Evolutionary conservation across 192 early-diverging fungal species (phyloP).

Genomic region (Linnemannia zychae): DNA sequence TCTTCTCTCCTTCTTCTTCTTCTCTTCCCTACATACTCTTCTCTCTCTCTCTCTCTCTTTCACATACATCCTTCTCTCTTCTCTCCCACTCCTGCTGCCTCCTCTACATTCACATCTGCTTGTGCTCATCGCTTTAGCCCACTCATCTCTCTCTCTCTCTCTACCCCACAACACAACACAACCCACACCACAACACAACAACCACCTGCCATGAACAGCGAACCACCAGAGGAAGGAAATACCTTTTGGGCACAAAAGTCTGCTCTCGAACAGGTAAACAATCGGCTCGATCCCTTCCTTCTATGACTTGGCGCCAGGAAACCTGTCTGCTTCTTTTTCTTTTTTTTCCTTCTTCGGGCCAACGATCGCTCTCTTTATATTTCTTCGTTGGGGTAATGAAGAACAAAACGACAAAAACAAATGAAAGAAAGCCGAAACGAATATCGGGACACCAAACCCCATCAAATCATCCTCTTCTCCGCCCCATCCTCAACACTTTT

Average conservation of each 20-base stretch:
- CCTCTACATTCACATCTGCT: not conserved
- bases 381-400: slow-evolving; percentile 13
- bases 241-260: slow-evolving; percentile 54
- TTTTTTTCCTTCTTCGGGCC: not conserved
- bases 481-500: not conserved
- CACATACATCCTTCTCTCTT: not conserved
- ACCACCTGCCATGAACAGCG: slow-evolving; percentile 38
- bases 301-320: not conserved
- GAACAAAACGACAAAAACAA: not conserved
- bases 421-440: not conserved
- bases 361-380: not conserved
- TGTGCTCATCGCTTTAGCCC: not conserved
- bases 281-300: not conserved
- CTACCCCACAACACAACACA: not conserved
- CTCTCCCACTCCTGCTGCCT: not conserved
- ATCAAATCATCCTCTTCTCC: not conserved
- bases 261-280: slow-evolving; percentile 42
- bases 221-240: slow-evolving; percentile 46
- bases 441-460: not conserved
- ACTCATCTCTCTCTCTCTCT: not conserved
- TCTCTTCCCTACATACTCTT: not conserved
- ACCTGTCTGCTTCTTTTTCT: not conserved
- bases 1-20: not conserved
- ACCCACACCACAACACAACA: not conserved
- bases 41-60: not conserved